Conservation (phyloP, 2,329 filamentous ascomycete species). For the Fusarium haematococcum region DNA sequence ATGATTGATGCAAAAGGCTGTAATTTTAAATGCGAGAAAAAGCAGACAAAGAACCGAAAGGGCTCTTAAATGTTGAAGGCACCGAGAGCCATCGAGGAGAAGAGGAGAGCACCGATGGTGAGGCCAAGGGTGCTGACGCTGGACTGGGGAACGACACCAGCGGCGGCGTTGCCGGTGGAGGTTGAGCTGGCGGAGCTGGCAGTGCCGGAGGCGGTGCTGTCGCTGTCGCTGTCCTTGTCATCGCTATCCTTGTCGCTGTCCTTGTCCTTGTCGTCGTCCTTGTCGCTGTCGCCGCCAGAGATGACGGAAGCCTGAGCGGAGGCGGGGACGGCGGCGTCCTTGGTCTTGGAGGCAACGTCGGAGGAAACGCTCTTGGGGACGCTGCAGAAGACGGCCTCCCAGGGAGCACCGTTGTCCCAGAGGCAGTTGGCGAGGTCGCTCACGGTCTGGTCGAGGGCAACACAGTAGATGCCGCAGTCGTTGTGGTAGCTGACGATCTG, state of each 20-base stretch:
- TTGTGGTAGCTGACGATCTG: slow-evolving; percentile 58
- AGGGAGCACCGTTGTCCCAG: slow-evolving; percentile 50
- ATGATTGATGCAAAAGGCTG: slow-evolving; percentile 19
- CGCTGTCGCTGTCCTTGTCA: slow-evolving; percentile 18
- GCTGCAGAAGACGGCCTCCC: slow-evolving; percentile 59
- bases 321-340: slow-evolving; percentile 41
- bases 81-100: slow-evolving; percentile 48
- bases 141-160: slow-evolving; percentile 36
- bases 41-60: not conserved
- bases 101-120: slow-evolving; percentile 51
- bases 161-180: slow-evolving; percentile 36
- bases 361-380: slow-evolving; percentile 20
- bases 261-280: slow-evolving; percentile 5
- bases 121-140: slow-evolving; percentile 49
- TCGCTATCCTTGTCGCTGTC: slow-evolving; percentile 11
- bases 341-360: slow-evolving; percentile 51
- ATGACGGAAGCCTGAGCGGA: slow-evolving; percentile 50
- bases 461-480: slow-evolving; percentile 64
- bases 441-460: slow-evolving; percentile 47
- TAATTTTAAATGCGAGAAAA: slow-evolving; percentile 12
- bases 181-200: slow-evolving; percentile 27
- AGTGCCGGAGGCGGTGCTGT: slow-evolving; percentile 10
- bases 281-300: slow-evolving; percentile 26
- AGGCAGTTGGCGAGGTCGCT: slow-evolving; percentile 53
- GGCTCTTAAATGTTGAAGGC: slow-evolving; percentile 41